Conservation (phyloP, 192 early-diverging fungal species). For the Polychytrium aggregatum region DNA sequence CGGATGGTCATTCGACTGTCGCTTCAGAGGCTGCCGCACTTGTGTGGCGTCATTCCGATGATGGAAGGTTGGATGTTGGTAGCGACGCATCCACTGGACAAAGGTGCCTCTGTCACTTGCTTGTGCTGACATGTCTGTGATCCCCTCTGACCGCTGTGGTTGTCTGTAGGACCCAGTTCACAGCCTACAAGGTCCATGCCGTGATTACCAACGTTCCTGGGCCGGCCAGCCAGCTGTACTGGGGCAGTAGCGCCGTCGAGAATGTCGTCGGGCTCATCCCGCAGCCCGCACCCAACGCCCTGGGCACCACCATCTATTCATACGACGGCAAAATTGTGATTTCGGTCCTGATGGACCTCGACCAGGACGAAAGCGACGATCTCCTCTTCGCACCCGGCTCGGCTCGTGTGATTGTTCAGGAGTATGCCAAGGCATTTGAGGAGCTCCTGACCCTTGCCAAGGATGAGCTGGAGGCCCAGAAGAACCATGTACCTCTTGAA, state of each 20-base stretch:
- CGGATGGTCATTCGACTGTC: no score
- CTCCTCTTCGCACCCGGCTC: constrained; percentile 4
- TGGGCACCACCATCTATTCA: constrained; percentile 16
- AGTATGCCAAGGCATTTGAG: constrained; percentile 11
- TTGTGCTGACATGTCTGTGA: no score
- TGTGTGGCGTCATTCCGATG: no score
- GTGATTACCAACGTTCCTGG: constrained; percentile 30
- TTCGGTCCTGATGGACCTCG: constrained; percentile 12
- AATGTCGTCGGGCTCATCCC: constrained; percentile 18
- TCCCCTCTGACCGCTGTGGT: no score
- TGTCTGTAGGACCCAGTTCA: no score
- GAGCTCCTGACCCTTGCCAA: no score
- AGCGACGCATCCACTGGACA: no score
- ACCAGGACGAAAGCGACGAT: constrained; percentile 7
- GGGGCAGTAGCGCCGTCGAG: constrained; percentile 11
- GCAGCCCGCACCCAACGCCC: constrained; percentile 9
- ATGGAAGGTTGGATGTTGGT: no score
- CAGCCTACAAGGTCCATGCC: constrained; percentile 9
- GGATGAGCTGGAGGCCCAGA: no score
- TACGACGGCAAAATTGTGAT: constrained; percentile 16
- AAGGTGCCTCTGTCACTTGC: no score
- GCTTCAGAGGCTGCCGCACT: no score
- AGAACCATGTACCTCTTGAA: no score
- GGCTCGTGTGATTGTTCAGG: constrained; percentile 8
- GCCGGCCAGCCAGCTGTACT: constrained; percentile 7